These are phyloP conservation scores for Xenoacremonium recifei DNA, from an alignment of 2,329 filamentous ascomycete species.

Conservation along the genomic window DNA sequence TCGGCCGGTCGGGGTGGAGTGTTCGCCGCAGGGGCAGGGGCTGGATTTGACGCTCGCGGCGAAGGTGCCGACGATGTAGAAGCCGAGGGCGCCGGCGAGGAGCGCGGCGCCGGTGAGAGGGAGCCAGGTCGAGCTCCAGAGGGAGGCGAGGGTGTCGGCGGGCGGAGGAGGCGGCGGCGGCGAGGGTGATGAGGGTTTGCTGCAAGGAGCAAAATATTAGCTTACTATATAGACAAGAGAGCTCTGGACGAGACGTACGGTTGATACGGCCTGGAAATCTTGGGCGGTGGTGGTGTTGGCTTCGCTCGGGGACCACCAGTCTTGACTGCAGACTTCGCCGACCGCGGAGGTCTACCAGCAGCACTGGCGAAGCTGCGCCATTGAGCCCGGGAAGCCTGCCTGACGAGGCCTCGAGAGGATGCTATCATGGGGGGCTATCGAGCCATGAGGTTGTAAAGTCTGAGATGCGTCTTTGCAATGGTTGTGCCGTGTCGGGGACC, in stretches of 20 bases:
- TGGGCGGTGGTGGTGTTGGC: constrained; percentile 18
- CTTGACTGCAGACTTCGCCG: constrained; percentile 19
- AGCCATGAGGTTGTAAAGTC: no score
- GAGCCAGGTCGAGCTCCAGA: constrained; percentile 40
- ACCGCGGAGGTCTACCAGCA: constrained; percentile 20
- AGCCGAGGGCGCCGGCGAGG: constrained; percentile 44
- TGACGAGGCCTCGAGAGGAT: constrained; percentile 24
- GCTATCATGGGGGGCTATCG: constrained; percentile 28
- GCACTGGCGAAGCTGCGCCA: constrained; percentile 31
- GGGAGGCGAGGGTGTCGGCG: constrained; percentile 32
- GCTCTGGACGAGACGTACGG: constrained; percentile 22
- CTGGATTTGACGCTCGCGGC: constrained; percentile 32
- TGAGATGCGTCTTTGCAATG: no score
- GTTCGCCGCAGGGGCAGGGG: constrained; percentile 30
- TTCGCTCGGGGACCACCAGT: constrained; percentile 7
- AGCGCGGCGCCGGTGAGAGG: constrained; percentile 47
- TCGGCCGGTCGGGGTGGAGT: constrained; percentile 45
- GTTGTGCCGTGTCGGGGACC: no score
- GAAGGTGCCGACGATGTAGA: constrained; percentile 43
- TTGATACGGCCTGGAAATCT: constrained; percentile 27
- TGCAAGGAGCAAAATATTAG: constrained; percentile 1
- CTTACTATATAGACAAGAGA: constrained; percentile 6
- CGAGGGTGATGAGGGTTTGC: constrained; percentile 12
- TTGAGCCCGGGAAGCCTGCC: constrained; percentile 15
- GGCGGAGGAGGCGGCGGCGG: constrained; percentile 21